Conservation (phyloP, 2,329 filamentous ascomycete genomes). For the Aschersonia sp. region DNA sequence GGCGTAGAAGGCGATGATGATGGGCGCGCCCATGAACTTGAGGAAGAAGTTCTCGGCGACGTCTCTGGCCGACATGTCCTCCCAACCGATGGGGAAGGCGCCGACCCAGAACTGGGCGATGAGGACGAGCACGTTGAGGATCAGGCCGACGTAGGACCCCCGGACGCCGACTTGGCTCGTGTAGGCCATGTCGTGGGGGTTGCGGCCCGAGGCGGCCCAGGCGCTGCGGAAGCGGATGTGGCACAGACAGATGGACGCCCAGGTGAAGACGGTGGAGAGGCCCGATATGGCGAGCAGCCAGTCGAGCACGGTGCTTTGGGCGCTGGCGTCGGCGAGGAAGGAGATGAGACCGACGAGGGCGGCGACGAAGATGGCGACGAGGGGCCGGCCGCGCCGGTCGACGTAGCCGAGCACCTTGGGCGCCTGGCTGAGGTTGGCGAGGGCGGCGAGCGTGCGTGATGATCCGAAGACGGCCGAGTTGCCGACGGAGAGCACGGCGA, state of each 20-base stretch:
- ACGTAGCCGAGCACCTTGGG: constrained; percentile 65
- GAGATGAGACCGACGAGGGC: constrained; percentile 57
- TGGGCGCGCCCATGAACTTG: constrained; percentile 55
- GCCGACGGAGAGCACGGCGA: constrained; percentile 79
- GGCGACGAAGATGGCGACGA: constrained; percentile 28
- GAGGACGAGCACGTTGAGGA: constrained; percentile 63
- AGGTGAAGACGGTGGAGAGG: constrained; percentile 63
- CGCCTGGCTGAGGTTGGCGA: constrained; percentile 76
- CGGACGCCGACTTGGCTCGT: constrained; percentile 61
- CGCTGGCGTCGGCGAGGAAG: constrained; percentile 52
- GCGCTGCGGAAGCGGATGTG: constrained; percentile 83
- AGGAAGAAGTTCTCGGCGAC: constrained; percentile 58
- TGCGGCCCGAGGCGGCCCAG: constrained; percentile 58
- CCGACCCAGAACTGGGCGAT: constrained; percentile 82
- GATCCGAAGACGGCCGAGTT: constrained; percentile 87
- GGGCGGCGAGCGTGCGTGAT: constrained; percentile 73
- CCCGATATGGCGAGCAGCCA: constrained; percentile 71
- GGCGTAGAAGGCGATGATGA: constrained; percentile 54
- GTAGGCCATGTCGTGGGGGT: constrained; percentile 69
- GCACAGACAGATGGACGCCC: constrained; percentile 73
- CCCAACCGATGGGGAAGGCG: constrained; percentile 56
- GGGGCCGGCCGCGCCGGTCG: constrained; percentile 43
- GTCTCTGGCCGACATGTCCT: constrained; percentile 22
- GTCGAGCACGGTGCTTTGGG: constrained; percentile 50
- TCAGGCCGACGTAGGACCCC: constrained; percentile 69